Evolutionary conservation across 495 filamentous ascomycete species (phyloP).

Genomic region (Penicillium soppii): DNA sequence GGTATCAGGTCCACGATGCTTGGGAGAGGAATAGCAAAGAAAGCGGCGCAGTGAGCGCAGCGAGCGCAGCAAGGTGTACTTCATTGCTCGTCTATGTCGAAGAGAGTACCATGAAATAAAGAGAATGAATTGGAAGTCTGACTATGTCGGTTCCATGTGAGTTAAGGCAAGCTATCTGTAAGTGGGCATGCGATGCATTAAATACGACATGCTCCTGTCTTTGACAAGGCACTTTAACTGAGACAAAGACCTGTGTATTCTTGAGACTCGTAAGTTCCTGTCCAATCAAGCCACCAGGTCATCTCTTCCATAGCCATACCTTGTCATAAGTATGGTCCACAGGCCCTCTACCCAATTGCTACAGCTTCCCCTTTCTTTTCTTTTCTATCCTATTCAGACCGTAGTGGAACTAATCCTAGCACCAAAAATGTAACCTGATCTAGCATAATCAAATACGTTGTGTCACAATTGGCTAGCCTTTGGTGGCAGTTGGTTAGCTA

Average conservation of each 20-base stretch:
- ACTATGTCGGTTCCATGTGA: neutral
- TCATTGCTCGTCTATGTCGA: neutral
- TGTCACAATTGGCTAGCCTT: no score
- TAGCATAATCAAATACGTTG: neutral
- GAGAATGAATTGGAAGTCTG: neutral
- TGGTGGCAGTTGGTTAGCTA: no score
- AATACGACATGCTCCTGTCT: neutral
- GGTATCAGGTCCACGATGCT: neutral
- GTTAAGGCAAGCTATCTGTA: neutral
- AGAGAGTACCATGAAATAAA: neutral
- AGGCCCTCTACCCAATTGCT: neutral
- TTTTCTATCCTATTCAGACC: neutral
- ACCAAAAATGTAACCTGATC: neutral
- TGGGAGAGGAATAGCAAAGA: constrained; percentile 17
- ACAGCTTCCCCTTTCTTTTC: neutral
- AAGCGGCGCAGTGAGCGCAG: constrained; percentile 15
- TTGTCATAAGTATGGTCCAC: no score
- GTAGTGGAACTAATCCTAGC: no score
- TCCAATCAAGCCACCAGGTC: neutral
- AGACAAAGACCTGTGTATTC: neutral
- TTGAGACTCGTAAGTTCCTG: neutral
- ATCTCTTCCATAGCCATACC: no score
- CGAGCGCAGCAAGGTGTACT: constrained; percentile 15
- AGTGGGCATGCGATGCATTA: neutral
- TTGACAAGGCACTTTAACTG: neutral